Conservation (phyloP, 176 grass and related monocot species). For the Rhynchospora pubera region DNA sequence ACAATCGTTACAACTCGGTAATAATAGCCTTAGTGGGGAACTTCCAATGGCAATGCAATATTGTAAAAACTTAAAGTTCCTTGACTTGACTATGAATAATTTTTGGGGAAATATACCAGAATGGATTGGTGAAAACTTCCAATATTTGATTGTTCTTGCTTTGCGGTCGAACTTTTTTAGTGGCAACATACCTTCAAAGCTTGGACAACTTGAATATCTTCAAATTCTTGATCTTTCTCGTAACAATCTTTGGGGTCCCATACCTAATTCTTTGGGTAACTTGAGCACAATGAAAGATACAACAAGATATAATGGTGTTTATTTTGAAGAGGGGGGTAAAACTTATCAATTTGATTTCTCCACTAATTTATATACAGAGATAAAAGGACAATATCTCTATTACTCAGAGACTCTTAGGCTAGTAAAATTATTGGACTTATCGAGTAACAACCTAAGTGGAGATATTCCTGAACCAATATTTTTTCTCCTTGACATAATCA, state of each 20-base stretch:
- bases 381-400: constrained; percentile 16
- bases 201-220: constrained; percentile 13
- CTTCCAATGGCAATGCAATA: constrained; percentile 21
- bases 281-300: constrained; percentile 9
- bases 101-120: constrained; percentile 32
- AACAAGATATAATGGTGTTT: not conserved
- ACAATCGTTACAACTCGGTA: not conserved
- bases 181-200: constrained; percentile 5
- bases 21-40: constrained; percentile 34
- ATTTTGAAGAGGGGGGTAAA: no score
- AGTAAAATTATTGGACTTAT: constrained; percentile 27
- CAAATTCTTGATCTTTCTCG: constrained; percentile 19
- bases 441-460: constrained; percentile 23
- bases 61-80: not conserved
- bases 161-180: constrained; percentile 31
- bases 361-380: not conserved
- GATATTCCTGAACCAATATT: constrained; percentile 20
- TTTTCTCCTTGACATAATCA: not conserved
- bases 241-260: constrained; percentile 26
- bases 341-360: no score
- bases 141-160: not conserved
- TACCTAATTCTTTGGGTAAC: constrained; percentile 17
- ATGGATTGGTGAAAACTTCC: constrained; percentile 28
- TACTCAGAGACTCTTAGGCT: not conserved
- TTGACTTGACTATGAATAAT: constrained; percentile 29